These are phyloP conservation scores for Phoenix dactylifera DNA, from an alignment of 176 grass and related monocot species.

Conservation along the genomic window DNA sequence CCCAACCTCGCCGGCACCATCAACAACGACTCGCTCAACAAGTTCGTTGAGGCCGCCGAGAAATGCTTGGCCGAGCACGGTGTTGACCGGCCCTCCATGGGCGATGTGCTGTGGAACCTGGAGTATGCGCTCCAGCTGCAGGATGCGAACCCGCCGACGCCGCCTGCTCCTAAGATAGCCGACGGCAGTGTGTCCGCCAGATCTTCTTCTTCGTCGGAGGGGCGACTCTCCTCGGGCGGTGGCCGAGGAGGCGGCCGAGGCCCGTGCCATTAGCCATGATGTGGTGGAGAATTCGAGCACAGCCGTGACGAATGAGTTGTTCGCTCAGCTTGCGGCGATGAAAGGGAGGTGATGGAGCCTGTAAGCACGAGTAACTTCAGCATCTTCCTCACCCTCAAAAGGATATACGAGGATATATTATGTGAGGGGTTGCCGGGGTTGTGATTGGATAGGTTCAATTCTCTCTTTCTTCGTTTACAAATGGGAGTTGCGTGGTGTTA, in stretches of 20 bases:
- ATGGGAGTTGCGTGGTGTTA: no score
- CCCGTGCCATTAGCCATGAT: neutral
- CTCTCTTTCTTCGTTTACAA: no score
- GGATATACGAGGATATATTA: no score
- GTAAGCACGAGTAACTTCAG: no score
- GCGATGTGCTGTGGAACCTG: slow-evolving; percentile 97
- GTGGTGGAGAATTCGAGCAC: slow-evolving; percentile 36
- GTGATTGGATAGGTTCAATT: no score
- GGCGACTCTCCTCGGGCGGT: neutral
- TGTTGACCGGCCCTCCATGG: slow-evolving; percentile 71
- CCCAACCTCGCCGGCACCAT: slow-evolving; percentile 67
- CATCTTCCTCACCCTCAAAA: no score
- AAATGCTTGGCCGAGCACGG: slow-evolving; percentile 82
- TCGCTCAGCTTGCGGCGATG: slow-evolving; percentile 59
- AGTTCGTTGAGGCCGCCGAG: slow-evolving; percentile 78
- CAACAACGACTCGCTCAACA: slow-evolving; percentile 71
- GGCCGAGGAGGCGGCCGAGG: neutral
- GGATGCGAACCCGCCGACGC: slow-evolving; percentile 50
- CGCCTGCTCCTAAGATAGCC: neutral
- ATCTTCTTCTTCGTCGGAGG: neutral
- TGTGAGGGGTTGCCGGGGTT: no score
- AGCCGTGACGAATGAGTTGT: slow-evolving; percentile 47
- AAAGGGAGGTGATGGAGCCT: slow-evolving; percentile 45
- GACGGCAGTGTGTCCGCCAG: neutral
- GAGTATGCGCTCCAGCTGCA: slow-evolving; percentile 89